A percentile compares a stretch with the other conserved stretches of the same genome.
phyloP scores from a whole-genome alignment of 768 basidiomycete genomes.

The Phylloporus rhodoxanthus region DNA sequence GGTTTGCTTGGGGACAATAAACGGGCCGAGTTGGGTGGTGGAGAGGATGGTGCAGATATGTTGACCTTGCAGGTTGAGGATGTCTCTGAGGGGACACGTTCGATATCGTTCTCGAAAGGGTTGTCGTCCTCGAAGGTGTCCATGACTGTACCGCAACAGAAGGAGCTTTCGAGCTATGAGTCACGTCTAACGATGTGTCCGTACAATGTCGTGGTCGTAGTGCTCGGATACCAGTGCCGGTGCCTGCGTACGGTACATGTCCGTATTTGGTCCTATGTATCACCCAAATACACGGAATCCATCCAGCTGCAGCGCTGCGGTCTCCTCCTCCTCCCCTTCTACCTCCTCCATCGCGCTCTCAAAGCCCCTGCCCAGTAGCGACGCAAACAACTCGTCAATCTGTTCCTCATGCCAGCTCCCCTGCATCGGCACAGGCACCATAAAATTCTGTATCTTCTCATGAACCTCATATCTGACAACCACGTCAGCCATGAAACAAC shows the following conservation, averaged over 20 bases:
- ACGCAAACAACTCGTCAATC: conserved; percentile 89
- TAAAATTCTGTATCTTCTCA: conserved; percentile 95
- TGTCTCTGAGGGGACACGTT: conserved; percentile 32
- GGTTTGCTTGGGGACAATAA: conserved; percentile 44
- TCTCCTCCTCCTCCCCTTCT: conserved; percentile 27
- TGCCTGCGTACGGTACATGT: conserved; percentile 11
- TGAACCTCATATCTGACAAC: conserved; percentile 79
- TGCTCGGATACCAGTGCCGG: neutral
- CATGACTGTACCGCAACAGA: conserved; percentile 9
- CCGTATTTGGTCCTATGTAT: conserved; percentile 26
- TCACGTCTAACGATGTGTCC: neutral
- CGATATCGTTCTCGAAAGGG: conserved; percentile 50
- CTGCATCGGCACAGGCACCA: conserved; percentile 71
- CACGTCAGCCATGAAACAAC: conserved; percentile 1
- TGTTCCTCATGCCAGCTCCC: conserved; percentile 94
- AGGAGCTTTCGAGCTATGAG: neutral
- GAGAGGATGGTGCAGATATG: conserved; percentile 52
- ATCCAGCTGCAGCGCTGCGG: conserved; percentile 23
- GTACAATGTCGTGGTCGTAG: neutral
- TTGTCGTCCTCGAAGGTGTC: conserved; percentile 58
- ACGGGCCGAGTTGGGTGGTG: conserved; percentile 38
- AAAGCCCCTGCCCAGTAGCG: conserved; percentile 74
- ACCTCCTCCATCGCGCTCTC: conserved; percentile 32
- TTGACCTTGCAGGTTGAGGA: conserved; percentile 34
- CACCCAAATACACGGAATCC: conserved; percentile 63